Conservation (phyloP, 2,329 filamentous ascomycete species). For the Hymenoscyphus infarciens region DNA sequence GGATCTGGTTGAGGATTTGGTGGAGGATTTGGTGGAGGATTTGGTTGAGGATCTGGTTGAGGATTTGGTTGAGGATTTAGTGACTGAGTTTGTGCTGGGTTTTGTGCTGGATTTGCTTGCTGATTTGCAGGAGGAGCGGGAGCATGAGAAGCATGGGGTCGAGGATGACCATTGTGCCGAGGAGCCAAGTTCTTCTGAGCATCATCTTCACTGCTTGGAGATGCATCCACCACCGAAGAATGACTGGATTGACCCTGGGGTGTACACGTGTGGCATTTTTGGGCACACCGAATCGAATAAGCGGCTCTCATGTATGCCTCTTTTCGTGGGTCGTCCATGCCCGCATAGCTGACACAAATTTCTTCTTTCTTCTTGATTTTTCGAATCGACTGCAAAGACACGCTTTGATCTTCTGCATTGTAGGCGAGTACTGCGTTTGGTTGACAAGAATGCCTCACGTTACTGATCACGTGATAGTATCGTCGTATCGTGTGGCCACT, state of each 20-base stretch:
- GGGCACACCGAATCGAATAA: neutral
- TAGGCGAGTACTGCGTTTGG: neutral
- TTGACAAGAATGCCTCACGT: slow-evolving; percentile 4
- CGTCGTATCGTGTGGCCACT: slow-evolving; percentile 2
- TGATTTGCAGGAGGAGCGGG: no score
- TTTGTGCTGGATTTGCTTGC: no score
- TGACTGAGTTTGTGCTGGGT: no score
- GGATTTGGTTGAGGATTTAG: no score
- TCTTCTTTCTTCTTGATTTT: neutral
- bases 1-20: no score
- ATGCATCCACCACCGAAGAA: neutral
- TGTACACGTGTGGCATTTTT: neutral
- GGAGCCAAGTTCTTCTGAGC: neutral
- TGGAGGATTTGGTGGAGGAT: no score
- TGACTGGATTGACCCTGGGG: neutral
- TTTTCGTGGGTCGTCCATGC: neutral
- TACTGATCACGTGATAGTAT: slow-evolving; percentile 6
- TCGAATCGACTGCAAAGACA: neutral
- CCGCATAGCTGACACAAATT: neutral
- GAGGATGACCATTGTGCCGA: neutral
- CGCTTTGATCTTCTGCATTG: neutral
- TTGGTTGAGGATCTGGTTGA: neutral
- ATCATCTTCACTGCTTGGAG: neutral
- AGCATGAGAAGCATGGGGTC: neutral
- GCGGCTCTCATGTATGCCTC: neutral